These are phyloP conservation scores for Blastocystis sp. DNA, from an alignment of 352 stramenopile genomes.

Conservation along the genomic window DNA sequence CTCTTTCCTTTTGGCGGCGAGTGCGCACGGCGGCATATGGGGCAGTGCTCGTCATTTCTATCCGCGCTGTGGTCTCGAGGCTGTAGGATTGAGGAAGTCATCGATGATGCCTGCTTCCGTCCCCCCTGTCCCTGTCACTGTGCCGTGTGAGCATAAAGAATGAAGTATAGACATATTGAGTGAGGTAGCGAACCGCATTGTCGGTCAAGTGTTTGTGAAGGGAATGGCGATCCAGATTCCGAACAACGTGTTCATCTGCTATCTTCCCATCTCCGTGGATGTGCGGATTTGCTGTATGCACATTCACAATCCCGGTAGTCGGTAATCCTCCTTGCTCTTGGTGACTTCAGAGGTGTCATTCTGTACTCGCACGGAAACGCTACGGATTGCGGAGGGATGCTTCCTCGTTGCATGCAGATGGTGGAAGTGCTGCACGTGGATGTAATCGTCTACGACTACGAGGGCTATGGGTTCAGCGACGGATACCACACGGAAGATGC, in stretches of 20 bases:
- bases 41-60: not conserved
- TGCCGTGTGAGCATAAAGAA: not conserved
- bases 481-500: not conserved
- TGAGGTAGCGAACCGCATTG: not conserved
- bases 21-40: not conserved
- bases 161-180: not conserved
- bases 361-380: slow-evolving; percentile 34
- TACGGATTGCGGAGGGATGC: slow-evolving; percentile 20
- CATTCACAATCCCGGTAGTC: not conserved
- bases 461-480: slow-evolving; percentile 37
- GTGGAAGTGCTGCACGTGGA: not conserved
- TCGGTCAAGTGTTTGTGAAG: slow-evolving; percentile 8
- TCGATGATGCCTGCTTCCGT: slow-evolving; percentile 6
- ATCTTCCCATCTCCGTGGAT: not conserved
- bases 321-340: not conserved
- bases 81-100: slow-evolving; percentile 7
- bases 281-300: slow-evolving; percentile 29
- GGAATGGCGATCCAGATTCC: not conserved
- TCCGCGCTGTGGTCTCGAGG: not conserved
- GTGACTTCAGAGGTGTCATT: not conserved
- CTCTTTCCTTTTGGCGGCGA: not conserved
- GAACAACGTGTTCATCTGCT: not conserved
- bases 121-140: slow-evolving; percentile 25
- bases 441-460: slow-evolving; percentile 39
- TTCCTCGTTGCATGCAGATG: slow-evolving; percentile 39